Base-by-base conservation (phyloP, 2,329 filamentous ascomycete genomes). In the Fusarium aywerte region DNA sequence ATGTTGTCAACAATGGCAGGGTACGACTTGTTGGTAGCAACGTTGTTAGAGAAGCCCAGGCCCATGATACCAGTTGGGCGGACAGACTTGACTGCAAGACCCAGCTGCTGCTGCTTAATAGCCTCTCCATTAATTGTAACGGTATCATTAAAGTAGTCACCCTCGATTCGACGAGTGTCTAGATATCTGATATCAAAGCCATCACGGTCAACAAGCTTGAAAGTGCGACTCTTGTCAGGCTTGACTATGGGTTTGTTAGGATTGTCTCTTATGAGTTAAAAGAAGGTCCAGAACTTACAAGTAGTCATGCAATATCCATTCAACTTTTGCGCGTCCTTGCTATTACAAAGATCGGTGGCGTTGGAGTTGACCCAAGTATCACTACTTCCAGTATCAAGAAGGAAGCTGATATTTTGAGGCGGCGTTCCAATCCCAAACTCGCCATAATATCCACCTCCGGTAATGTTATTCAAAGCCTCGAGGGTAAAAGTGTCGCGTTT, bases 1-100 rank as follows among this genome's bases (percentile, higher is more conserved):
- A 96, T 83, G 68, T 87, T 82, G 75, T 89, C 84, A 18, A 92
- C 82, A 31, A 95, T 80, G 73, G 91, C 87, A 15, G 81, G 79
- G 72, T 87, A 87, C 1, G 76, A 74, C 7, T 61, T 72, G 2
- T 40, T 32, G 13, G 85, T 75, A 21, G 82, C 80, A 58, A 84
- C 83, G 65, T 82, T 85, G 27, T 80, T 75, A 62, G 81, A 79
- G 71, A 87, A 88, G 52, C 87, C 87, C 49, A 90, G 78, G 20
- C 87, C 87, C 76, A 89, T 80, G 52, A 89, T 82, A 27, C 87
- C 87, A 3, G 82, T 83, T 35, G 81, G 79, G 40, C 85, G 82
- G 6, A 80, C 80, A 2, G 83, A 83, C 33, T 78, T 68, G 35
- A 74, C 75, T 7, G 84, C 87, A 25, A 87, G 77, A 21, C 87